phyloP scores from a whole-genome alignment of 768 basidiomycete species.

The Trametopsis cervina region DNA sequence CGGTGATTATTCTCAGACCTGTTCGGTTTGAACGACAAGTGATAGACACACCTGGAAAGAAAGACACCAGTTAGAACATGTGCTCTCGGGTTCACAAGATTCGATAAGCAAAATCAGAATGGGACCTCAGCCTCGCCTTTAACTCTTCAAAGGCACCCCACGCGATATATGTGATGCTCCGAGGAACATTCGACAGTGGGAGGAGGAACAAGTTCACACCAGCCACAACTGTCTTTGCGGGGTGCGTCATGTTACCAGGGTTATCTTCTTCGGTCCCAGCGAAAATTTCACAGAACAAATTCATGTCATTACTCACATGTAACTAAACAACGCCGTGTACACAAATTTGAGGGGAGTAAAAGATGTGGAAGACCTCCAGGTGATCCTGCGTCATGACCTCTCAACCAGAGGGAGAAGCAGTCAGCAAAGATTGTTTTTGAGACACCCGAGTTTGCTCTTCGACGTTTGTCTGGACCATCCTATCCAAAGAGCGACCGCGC shows the following conservation, averaged over 20 bases:
- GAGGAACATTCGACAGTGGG: not conserved
- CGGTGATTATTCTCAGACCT: too few species aligned
- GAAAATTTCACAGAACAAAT: slow-evolving; percentile 7
- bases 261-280: slow-evolving; percentile 61
- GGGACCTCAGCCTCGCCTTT: slow-evolving; percentile 84
- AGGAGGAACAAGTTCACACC: not conserved
- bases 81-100: too few species aligned
- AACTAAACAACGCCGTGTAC: slow-evolving; percentile 8
- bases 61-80: not conserved
- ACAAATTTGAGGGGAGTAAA: slow-evolving; percentile 10
- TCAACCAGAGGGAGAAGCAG: slow-evolving; percentile 85
- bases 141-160: slow-evolving; percentile 69
- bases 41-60: not conserved
- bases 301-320: slow-evolving; percentile 24
- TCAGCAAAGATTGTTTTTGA: slow-evolving; percentile 95
- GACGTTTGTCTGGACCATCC: slow-evolving; percentile 89
- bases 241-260: slow-evolving; percentile 87
- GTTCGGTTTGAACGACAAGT: not conserved
- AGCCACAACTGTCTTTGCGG: slow-evolving; percentile 37
- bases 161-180: slow-evolving; percentile 19
- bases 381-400: slow-evolving; percentile 88
- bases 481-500: slow-evolving; percentile 39
- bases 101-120: too few species aligned
- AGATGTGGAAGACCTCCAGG: slow-evolving; percentile 79
- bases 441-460: slow-evolving; percentile 53